Conservation (phyloP, 1,284 basidiomycete species). For the Tylopilus sp. region DNA sequence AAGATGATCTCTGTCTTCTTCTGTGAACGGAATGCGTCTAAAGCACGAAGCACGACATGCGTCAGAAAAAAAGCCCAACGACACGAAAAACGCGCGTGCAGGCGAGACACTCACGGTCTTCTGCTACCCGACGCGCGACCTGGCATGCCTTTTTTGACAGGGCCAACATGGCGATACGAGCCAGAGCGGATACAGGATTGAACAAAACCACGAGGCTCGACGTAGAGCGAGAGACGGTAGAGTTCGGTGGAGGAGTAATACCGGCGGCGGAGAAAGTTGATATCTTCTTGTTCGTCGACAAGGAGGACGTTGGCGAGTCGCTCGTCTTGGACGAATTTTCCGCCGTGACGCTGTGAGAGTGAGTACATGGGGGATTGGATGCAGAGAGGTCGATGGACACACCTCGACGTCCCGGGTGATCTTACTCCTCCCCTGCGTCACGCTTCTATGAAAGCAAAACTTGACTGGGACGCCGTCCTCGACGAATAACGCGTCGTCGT, state of each 20-base stretch:
- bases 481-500: slow-evolving; percentile 20
- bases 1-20: slow-evolving; percentile 21
- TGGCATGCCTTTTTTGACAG: slow-evolving; percentile 23
- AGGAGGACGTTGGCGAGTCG: slow-evolving; percentile 25
- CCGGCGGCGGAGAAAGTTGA: slow-evolving; percentile 19
- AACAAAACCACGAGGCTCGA: slow-evolving; percentile 28
- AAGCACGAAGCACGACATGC: not conserved
- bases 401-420: slow-evolving; percentile 27
- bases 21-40: slow-evolving; percentile 27
- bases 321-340: slow-evolving; percentile 19
- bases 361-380: not conserved
- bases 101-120: slow-evolving; percentile 5
- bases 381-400: not conserved
- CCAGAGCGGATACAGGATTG: slow-evolving; percentile 16
- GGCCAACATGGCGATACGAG: slow-evolving; percentile 13
- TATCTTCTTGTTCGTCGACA: slow-evolving; percentile 29
- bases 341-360: slow-evolving; percentile 20
- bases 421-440: slow-evolving; percentile 20
- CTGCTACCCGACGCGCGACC: slow-evolving; percentile 9
- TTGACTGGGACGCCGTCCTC: slow-evolving; percentile 23
- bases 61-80: not conserved
- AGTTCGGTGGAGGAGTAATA: slow-evolving; percentile 25
- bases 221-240: slow-evolving; percentile 17
- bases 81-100: not conserved
- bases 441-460: slow-evolving; percentile 30